These are phyloP conservation scores for Ogataea chonburiensis DNA, from an alignment of 805 yeast genomes.

Conservation along the genomic window DNA sequence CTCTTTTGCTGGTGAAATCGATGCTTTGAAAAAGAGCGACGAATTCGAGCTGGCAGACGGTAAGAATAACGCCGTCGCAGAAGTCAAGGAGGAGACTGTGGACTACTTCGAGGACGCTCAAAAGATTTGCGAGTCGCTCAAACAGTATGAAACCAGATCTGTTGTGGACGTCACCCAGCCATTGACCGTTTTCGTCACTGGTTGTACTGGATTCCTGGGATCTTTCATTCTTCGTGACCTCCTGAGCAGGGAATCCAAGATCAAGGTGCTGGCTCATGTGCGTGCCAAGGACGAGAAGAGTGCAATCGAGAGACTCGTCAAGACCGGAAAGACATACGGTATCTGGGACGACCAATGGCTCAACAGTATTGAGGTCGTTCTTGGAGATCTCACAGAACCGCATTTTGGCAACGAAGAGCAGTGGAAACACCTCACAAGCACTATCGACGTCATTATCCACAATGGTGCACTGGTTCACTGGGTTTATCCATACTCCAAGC, in stretches of 20 bases:
- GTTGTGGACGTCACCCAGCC: conserved; percentile 23
- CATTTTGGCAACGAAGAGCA: conserved; percentile 62
- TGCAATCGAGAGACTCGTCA: conserved; percentile 74
- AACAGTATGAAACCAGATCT: conserved; percentile 45
- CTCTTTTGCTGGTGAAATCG: conserved; percentile 73
- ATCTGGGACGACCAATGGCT: conserved; percentile 66
- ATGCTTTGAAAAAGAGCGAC: conserved; percentile 50
- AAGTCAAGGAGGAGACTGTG: conserved; percentile 25
- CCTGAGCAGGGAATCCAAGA: conserved; percentile 51
- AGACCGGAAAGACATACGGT: conserved; percentile 80
- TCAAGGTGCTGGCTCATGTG: conserved; percentile 82
- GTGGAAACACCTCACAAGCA: conserved; percentile 58
- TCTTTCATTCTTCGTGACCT: conserved; percentile 81
- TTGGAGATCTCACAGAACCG: conserved; percentile 77
- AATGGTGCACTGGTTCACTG: conserved; percentile 99
- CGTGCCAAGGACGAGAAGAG: conserved; percentile 70
- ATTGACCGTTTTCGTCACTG: conserved; percentile 75
- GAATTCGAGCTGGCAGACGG: conserved; percentile 43
- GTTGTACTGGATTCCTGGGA: conserved; percentile 96
- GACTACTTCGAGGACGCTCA: conserved; percentile 78
- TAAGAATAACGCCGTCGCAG: conserved; percentile 31
- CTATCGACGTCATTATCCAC: conserved; percentile 82
- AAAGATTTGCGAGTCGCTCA: conserved; percentile 43
- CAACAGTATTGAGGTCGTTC: conserved; percentile 60
- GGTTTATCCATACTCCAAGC: conserved; percentile 91